Evolutionary conservation across 129 eudicot species (phyloP).

Genomic region (Flaveria bidentis): DNA sequence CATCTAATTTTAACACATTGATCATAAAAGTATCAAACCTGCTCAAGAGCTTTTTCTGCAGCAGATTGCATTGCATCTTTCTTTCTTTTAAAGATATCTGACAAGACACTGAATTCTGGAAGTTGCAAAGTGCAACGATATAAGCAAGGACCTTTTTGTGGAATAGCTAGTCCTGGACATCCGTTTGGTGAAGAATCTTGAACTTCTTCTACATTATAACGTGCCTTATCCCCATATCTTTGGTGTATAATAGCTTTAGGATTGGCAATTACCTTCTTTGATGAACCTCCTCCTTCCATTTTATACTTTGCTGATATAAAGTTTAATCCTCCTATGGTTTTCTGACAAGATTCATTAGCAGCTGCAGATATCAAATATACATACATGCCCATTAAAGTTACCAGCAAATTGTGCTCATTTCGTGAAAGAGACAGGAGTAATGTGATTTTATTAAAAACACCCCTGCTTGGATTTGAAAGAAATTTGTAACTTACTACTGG

Average conservation of each 20-base stretch:
- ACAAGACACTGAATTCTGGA: constrained; percentile 69
- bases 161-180: constrained; percentile 68
- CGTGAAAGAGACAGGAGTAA: neutral
- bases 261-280: constrained; percentile 57
- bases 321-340: neutral
- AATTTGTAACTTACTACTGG: neutral
- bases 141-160: constrained; percentile 72
- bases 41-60: constrained; percentile 76
- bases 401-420: neutral
- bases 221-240: constrained; percentile 66
- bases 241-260: constrained; percentile 83
- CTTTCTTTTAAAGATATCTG: constrained; percentile 59
- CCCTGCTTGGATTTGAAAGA: neutral
- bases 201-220: constrained; percentile 66
- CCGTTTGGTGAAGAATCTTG: constrained; percentile 51
- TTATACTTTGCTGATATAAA: constrained; percentile 27
- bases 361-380: constrained; percentile 24
- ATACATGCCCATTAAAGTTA: constrained; percentile 14
- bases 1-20: neutral
- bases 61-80: constrained; percentile 96
- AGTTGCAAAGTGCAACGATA: constrained; percentile 77
- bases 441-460: neutral
- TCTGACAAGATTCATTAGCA: constrained; percentile 9
- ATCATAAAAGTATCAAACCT: constrained; percentile 46
- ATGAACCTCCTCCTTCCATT: constrained; percentile 46